Base-by-base conservation (phyloP, 129 eudicot species). In the Flaveria bidentis region DNA sequence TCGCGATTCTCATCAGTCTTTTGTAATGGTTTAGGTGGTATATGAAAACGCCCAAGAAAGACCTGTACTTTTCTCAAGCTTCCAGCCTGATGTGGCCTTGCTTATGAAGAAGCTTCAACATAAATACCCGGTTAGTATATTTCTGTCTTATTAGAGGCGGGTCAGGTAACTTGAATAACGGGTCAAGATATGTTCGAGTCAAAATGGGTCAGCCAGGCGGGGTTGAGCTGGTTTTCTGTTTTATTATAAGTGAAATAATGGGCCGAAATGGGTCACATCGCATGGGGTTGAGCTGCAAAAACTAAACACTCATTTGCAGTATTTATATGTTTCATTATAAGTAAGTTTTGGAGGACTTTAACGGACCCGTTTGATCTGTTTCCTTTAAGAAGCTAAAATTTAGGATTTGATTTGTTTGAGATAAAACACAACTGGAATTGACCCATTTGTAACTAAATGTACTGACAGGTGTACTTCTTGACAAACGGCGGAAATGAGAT, bases 81-180 rank as follows among this genome's bases (percentile, higher is more conserved):
- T 93, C 81, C 98, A 93, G 12, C 97, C 98, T 11, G 97, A 93
- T 81, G 98, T 86, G 4, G 97, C 96, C 42, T 69, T 88, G 74
- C 73, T 86, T 42, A 79, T 88, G 72, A 90, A 81, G 86, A 88
- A 90, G 39, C 88, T 93, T 46, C 98, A 93, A 85, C 76, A 74
- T 44, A 74, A 73, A 18, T 90, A 87, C 86, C 92, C 98, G 42
- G 98, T 90, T 42, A 80, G 80, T 12, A 12, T 61, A 25, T 61
- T 25, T 26, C 41, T 61, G 10, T 61, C 13, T 11, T 28, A 12
- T 26, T 12, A 12, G 9, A 61, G 42, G 67, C 13, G 67, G 1
- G 46, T 18, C 6, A 22, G 5, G 63, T 52, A 49, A 36, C 23
- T 25, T 42, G 50, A 57, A 22, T 1, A 57, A 57, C 9, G 47